Percentiles rank a stretch among this genome's conserved stretches.
Conservation (phyloP, 805 yeast genomes). For the Torulaspora maleeae region DNA sequence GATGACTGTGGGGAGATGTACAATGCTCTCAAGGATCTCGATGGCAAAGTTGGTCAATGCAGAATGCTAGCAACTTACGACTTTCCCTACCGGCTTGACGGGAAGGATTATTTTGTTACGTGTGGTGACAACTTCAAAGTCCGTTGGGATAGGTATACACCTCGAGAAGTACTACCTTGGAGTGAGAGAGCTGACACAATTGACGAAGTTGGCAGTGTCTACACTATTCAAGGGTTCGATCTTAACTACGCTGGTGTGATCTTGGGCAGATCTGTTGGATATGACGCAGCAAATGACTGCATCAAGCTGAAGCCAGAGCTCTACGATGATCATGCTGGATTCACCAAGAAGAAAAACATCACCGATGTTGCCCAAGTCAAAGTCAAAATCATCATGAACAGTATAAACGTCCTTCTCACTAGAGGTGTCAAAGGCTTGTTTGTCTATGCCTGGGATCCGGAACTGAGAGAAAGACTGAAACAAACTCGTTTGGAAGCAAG, state of each 20-base stretch:
- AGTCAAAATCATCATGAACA: slow-evolving; percentile 41
- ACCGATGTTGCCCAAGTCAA: slow-evolving; percentile 36
- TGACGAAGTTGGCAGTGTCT: slow-evolving; percentile 47
- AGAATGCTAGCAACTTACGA: slow-evolving; percentile 44
- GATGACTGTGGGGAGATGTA: slow-evolving; percentile 43
- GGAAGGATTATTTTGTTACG: slow-evolving; percentile 42
- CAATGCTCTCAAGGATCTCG: slow-evolving; percentile 30
- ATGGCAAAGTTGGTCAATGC: slow-evolving; percentile 39
- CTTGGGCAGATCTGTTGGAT: slow-evolving; percentile 41
- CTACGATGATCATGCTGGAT: slow-evolving; percentile 46
- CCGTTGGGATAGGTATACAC: slow-evolving; percentile 46
- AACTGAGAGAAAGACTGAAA: slow-evolving; percentile 35
- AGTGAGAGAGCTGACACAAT: slow-evolving; percentile 43
- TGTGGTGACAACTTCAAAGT: slow-evolving; percentile 43
- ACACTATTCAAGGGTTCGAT: slow-evolving; percentile 47
- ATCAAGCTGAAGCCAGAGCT: slow-evolving; percentile 36
- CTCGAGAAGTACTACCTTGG: slow-evolving; percentile 42
- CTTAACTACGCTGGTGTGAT: slow-evolving; percentile 46
- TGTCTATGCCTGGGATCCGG: slow-evolving; percentile 42
- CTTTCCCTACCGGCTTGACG: slow-evolving; percentile 44
- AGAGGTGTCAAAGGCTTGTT: slow-evolving; percentile 44
- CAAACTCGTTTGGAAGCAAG: slow-evolving; percentile 9
- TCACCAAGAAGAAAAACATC: slow-evolving; percentile 41
- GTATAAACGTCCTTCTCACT: slow-evolving; percentile 43
- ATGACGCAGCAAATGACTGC: slow-evolving; percentile 36